A percentile compares a stretch with the other conserved stretches of the same genome.
phyloP scores from a whole-genome alignment of 352 stramenopile species.

The Blastocystis sp. region DNA sequence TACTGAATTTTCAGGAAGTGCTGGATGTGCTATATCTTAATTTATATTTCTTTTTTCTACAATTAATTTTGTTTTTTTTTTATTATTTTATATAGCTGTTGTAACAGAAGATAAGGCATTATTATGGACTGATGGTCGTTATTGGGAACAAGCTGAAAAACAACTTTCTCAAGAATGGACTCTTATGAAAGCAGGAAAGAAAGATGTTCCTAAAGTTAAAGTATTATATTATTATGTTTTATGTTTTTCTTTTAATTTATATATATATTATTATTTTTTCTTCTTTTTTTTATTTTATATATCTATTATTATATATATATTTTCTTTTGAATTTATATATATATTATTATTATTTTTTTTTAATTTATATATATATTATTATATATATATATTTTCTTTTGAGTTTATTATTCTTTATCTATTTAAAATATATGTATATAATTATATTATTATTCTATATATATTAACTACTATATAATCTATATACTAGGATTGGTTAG shows the following conservation, averaged over 20 bases:
- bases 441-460: too few relatives aligned
- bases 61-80: neutral
- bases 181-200: constrained; percentile 71
- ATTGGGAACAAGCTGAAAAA: constrained; percentile 82
- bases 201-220: constrained; percentile 3
- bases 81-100: constrained; percentile 49
- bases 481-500: constrained; percentile 65
- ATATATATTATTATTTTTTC: too few relatives aligned
- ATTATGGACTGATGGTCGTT: constrained; percentile 91
- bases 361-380: too few relatives aligned
- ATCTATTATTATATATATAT: too few relatives aligned
- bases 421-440: too few relatives aligned
- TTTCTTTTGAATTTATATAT: too few relatives aligned
- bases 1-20: constrained; percentile 82
- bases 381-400: too few relatives aligned
- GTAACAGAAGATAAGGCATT: constrained; percentile 62
- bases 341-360: too few relatives aligned
- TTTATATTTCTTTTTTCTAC: neutral
- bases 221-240: neutral
- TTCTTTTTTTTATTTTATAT: too few relatives aligned
- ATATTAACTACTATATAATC: too few relatives aligned
- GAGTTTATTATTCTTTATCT: too few relatives aligned
- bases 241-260: too few relatives aligned
- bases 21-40: constrained; percentile 64
- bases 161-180: constrained; percentile 72